These are phyloP conservation scores for Trypanosoma boissoni DNA, from an alignment of 208 protist species.

Conservation along the genomic window DNA sequence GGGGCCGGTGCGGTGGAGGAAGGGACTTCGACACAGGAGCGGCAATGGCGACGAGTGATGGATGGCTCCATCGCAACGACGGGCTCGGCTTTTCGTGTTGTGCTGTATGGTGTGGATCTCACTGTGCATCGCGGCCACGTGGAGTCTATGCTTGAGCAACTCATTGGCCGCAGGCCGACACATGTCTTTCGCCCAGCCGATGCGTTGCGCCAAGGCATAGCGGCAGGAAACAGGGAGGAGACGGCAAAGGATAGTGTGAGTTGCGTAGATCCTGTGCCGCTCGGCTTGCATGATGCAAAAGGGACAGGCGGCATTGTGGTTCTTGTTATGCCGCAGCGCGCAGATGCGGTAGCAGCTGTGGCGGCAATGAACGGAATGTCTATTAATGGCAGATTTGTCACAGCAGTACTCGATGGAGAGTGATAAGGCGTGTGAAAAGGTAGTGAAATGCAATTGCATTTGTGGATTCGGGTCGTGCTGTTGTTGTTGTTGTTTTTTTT, in stretches of 20 bases:
- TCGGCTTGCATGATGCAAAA: slow-evolving; percentile 50
- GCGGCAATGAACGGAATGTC: slow-evolving; percentile 56
- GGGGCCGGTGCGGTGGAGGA: too few relatives aligned
- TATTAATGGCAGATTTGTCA: slow-evolving; percentile 64
- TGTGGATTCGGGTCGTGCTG: too few relatives aligned
- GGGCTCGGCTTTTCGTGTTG: too few relatives aligned
- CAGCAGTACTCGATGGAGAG: slow-evolving; percentile 31
- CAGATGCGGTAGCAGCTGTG: slow-evolving; percentile 34
- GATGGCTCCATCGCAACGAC: too few relatives aligned
- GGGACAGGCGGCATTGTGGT: slow-evolving; percentile 67
- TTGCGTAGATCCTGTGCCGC: slow-evolving; percentile 6
- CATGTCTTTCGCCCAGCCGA: slow-evolving; percentile 55
- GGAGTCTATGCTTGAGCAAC: slow-evolving; percentile 48
- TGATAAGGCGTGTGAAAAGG: slow-evolving; percentile 6
- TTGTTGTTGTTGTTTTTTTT: slow-evolving; percentile 14
- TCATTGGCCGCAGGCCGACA: slow-evolving; percentile 41
- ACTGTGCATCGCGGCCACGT: slow-evolving; percentile 47
- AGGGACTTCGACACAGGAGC: too few relatives aligned
- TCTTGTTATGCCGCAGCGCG: slow-evolving; percentile 38
- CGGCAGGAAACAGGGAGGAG: not conserved
- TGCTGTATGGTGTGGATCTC: slow-evolving; percentile 68
- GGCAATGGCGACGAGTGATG: too few relatives aligned
- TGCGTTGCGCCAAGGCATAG: slow-evolving; percentile 6
- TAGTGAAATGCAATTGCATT: too few relatives aligned
- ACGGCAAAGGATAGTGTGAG: not conserved